Conservation (phyloP, 1,284 basidiomycete genomes). For the Pholiota adiposa region DNA sequence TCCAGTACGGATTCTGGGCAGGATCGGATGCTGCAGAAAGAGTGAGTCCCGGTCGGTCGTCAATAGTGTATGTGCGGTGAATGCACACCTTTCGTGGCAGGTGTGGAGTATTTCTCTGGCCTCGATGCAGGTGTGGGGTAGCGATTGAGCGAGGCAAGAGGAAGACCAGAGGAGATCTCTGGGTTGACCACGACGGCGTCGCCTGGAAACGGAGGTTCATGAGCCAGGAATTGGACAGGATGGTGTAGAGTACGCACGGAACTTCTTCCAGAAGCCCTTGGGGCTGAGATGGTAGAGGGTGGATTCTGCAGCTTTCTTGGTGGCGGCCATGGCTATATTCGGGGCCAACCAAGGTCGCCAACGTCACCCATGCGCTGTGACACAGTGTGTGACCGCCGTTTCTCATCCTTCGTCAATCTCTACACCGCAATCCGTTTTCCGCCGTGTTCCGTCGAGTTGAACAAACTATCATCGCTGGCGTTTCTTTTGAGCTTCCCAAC, state of each 20-base stretch:
- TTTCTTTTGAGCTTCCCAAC: not conserved
- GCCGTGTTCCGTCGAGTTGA: not conserved
- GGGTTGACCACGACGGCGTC: slow-evolving; percentile 82
- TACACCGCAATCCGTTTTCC: not conserved
- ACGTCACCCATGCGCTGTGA: slow-evolving; percentile 6
- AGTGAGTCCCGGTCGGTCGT: not conserved
- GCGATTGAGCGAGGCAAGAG: slow-evolving; percentile 73
- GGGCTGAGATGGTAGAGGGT: slow-evolving; percentile 88
- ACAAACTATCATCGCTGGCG: not conserved
- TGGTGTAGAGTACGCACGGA: slow-evolving; percentile 60
- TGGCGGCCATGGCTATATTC: slow-evolving; percentile 61
- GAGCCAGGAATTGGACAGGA: slow-evolving; percentile 9
- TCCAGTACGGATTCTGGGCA: slow-evolving; percentile 90
- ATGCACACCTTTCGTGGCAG: slow-evolving; percentile 81
- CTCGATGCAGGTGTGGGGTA: slow-evolving; percentile 88
- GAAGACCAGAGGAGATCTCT: slow-evolving; percentile 92
- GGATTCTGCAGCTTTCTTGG: slow-evolving; percentile 78
- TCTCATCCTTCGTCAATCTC: not conserved
- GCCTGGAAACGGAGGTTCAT: slow-evolving; percentile 47
- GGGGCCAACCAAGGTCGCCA: slow-evolving; percentile 7
- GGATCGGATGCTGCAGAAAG: slow-evolving; percentile 69
- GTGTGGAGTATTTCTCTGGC: slow-evolving; percentile 84
- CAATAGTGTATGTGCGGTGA: slow-evolving; percentile 12
- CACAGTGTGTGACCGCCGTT: not conserved
- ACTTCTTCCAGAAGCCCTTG: slow-evolving; percentile 94